Percentiles rank a stretch among this genome's conserved stretches.
Conservation (phyloP, 2,329 filamentous ascomycete genomes). For the Teratosphaeria gauchensis region DNA sequence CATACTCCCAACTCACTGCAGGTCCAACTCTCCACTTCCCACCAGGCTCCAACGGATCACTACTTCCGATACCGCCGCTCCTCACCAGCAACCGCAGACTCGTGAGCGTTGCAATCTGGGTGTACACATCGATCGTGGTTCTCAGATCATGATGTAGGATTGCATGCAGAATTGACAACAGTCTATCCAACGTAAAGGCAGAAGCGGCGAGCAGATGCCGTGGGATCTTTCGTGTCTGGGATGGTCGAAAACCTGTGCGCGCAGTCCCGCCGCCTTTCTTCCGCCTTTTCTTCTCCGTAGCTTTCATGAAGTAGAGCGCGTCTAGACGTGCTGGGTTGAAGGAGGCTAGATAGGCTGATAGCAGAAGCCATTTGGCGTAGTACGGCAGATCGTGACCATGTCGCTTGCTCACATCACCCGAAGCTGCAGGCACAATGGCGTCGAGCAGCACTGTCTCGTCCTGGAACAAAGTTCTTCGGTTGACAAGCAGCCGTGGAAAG, state of each 20-base stretch:
- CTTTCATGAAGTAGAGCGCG: constrained; percentile 62
- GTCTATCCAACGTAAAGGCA: constrained; percentile 66
- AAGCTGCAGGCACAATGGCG: constrained; percentile 39
- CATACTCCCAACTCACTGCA: constrained; percentile 58
- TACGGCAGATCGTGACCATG: constrained; percentile 50
- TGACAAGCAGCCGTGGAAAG: constrained; percentile 73
- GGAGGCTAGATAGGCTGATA: constrained; percentile 71
- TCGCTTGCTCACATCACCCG: constrained; percentile 10
- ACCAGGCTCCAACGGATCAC: constrained; percentile 58
- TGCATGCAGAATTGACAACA: constrained; percentile 67
- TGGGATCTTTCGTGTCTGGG: constrained; percentile 58
- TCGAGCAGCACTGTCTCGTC: constrained; percentile 62
- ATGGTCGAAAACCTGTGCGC: constrained; percentile 16
- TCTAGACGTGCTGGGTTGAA: constrained; percentile 71
- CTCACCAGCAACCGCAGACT: constrained; percentile 58
- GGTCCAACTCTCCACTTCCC: constrained; percentile 71
- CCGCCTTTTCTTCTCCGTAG: constrained; percentile 34
- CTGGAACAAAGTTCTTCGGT: constrained; percentile 59
- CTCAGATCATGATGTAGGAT: constrained; percentile 43
- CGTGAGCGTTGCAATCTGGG: constrained; percentile 58
- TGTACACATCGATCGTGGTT: constrained; percentile 39
- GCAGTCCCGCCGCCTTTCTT: constrained; percentile 40
- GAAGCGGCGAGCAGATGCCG: constrained; percentile 68
- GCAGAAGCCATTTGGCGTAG: constrained; percentile 62
- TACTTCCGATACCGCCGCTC: constrained; percentile 49